A percentile compares a stretch with the other conserved stretches of the same genome.
Conservation (phyloP, 1,139 yeast genomes). For the Diutina mesorugosa region DNA sequence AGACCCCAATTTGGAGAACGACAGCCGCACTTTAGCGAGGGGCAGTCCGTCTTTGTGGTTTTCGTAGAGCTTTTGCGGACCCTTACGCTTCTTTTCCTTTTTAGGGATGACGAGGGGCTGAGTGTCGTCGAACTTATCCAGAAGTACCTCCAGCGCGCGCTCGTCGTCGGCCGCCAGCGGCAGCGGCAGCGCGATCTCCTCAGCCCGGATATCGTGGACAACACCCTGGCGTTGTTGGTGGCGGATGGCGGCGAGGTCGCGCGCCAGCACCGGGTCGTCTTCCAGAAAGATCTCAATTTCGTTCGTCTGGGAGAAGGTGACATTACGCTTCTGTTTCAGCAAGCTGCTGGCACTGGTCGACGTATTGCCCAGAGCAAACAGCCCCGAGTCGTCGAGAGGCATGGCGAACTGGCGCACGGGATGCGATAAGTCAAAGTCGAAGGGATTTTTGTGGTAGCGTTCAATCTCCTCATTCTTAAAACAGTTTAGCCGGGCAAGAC, state of each 20-base stretch:
- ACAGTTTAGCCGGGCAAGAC: constrained; percentile 84
- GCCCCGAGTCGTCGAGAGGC: not conserved
- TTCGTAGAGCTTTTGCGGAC: not conserved
- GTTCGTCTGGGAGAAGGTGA: not conserved
- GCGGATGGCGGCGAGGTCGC: not conserved
- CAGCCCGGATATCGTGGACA: constrained; percentile 12
- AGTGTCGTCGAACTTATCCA: constrained; percentile 28
- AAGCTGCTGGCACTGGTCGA: not conserved
- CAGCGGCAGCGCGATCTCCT: constrained; percentile 6
- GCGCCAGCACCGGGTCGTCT: not conserved
- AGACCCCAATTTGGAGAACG: not conserved
- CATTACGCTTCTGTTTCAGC: not conserved
- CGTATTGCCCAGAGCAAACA: not conserved
- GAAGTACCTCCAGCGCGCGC: constrained; percentile 20
- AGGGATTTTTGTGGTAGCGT: constrained; percentile 9
- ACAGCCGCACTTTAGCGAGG: not conserved
- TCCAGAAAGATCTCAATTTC: not conserved
- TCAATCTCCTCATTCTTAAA: constrained; percentile 79
- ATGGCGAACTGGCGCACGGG: constrained; percentile 1
- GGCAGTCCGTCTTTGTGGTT: not conserved
- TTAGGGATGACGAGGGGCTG: constrained; percentile 26
- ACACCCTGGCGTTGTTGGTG: constrained; percentile 7
- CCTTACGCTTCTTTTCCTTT: constrained; percentile 16
- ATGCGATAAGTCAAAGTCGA: not conserved
- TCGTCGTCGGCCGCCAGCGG: constrained; percentile 3